Evolutionary conservation across 1,139 yeast species (phyloP).

Genomic region (Lodderomyces theae): DNA sequence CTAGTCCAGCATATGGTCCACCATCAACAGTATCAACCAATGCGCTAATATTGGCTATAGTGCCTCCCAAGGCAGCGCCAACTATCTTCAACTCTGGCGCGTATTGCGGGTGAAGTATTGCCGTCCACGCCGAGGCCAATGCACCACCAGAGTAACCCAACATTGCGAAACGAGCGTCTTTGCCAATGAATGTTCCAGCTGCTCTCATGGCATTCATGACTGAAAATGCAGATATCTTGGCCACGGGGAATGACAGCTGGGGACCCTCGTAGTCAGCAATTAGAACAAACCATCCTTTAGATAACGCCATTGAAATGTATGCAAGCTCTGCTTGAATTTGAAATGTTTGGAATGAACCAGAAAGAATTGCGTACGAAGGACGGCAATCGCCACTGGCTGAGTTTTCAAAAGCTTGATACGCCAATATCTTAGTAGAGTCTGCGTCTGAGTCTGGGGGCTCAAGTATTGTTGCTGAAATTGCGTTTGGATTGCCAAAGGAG

Average conservation of each 20-base stretch:
- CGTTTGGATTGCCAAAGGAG: slow-evolving; percentile 29
- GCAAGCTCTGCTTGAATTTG: slow-evolving; percentile 21
- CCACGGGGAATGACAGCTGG: slow-evolving; percentile 23
- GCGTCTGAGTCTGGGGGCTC: slow-evolving; percentile 32
- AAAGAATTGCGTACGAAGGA: slow-evolving; percentile 30
- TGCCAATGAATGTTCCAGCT: slow-evolving; percentile 21
- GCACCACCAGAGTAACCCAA: slow-evolving; percentile 42
- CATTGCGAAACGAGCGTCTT: slow-evolving; percentile 24
- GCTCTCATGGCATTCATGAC: slow-evolving; percentile 24
- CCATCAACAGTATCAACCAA: slow-evolving; percentile 22
- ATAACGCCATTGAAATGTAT: slow-evolving; percentile 19
- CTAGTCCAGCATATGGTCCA: slow-evolving; percentile 22
- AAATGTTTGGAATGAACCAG: slow-evolving; percentile 17
- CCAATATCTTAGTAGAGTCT: slow-evolving; percentile 26
- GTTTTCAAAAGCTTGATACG: slow-evolving; percentile 37
- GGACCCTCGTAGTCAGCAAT: slow-evolving; percentile 26
- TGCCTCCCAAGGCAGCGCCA: slow-evolving; percentile 37
- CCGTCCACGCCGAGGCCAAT: slow-evolving; percentile 34
- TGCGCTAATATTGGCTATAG: slow-evolving; percentile 23
- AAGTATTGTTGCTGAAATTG: slow-evolving; percentile 30
- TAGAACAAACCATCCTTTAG: slow-evolving; percentile 26
- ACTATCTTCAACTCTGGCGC: slow-evolving; percentile 31
- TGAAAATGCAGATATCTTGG: slow-evolving; percentile 23
- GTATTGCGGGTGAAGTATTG: slow-evolving; percentile 28
- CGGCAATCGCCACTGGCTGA: slow-evolving; percentile 28